A percentile compares a stretch with the other conserved stretches of the same genome.
Conservation (phyloP, 2,329 filamentous ascomycete genomes). For the Cercospora canescens region DNA sequence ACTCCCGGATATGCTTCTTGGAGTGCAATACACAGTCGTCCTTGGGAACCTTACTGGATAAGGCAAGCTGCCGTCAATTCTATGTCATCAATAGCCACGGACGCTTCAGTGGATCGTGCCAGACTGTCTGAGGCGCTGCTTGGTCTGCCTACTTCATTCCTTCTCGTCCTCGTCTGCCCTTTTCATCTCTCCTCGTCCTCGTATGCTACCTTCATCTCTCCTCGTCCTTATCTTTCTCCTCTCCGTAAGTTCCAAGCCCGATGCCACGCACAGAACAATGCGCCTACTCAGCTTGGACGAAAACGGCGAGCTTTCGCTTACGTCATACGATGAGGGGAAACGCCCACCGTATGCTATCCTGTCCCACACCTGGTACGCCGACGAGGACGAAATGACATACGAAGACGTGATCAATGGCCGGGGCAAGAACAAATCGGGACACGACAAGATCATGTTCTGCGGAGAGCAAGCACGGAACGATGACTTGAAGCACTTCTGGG, state of each 20-base stretch:
- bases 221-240: too few relatives aligned
- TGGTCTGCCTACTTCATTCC: too few relatives aligned
- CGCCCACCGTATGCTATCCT: background rate
- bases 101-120: too few relatives aligned
- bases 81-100: too few relatives aligned
- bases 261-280: too few relatives aligned
- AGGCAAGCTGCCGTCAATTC: too few relatives aligned
- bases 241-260: too few relatives aligned
- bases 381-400: background rate
- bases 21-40: background rate
- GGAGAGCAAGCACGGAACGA: background rate
- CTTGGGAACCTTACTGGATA: background rate
- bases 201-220: too few relatives aligned
- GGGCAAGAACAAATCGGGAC: background rate
- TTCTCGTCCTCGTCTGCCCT: too few relatives aligned
- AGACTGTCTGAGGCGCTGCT: too few relatives aligned
- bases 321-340: background rate
- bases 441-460: background rate
- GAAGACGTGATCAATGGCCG: background rate
- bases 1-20: background rate
- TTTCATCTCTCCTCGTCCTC: too few relatives aligned
- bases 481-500: background rate
- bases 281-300: background rate
- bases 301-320: background rate
- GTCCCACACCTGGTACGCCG: background rate